Conservation (phyloP, 2,329 filamentous ascomycete genomes). For the Calonectria hongkongensis region DNA sequence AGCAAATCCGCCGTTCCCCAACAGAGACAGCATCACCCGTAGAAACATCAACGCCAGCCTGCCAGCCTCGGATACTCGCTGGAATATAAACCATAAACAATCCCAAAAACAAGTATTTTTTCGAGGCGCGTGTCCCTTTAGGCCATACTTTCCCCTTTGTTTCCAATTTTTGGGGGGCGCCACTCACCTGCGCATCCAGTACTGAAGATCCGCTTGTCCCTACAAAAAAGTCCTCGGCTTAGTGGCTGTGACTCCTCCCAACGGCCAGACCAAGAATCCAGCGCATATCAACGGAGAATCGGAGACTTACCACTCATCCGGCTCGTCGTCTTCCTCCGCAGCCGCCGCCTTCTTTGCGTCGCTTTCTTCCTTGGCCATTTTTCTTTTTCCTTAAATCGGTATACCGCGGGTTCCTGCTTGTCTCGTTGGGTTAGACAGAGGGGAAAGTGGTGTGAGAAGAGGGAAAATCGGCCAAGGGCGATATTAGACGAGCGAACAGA, state of each 20-base stretch:
- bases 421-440: constrained; percentile 10
- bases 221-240: constrained; percentile 64
- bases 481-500: constrained; percentile 42
- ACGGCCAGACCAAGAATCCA: constrained; percentile 24
- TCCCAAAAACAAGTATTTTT: not conserved
- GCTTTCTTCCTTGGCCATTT: constrained; percentile 73
- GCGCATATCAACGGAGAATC: constrained; percentile 31
- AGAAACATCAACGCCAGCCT: constrained; percentile 15
- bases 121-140: not conserved
- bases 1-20: constrained; percentile 34
- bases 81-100: not conserved
- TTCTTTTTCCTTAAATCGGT: not conserved
- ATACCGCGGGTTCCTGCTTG: not conserved
- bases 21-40: constrained; percentile 32
- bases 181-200: constrained; percentile 90
- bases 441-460: constrained; percentile 51
- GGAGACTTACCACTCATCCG: constrained; percentile 89
- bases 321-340: constrained; percentile 79
- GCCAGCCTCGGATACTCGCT: constrained; percentile 6
- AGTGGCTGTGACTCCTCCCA: constrained; percentile 39
- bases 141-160: not conserved
- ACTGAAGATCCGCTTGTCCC: constrained; percentile 98
- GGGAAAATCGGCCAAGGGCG: constrained; percentile 48
- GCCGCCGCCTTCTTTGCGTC: constrained; percentile 61
- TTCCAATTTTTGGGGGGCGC: not conserved